Evolutionary conservation across 73 alveolate species (phyloP).

Genomic region (Stentor roeselii): DNA sequence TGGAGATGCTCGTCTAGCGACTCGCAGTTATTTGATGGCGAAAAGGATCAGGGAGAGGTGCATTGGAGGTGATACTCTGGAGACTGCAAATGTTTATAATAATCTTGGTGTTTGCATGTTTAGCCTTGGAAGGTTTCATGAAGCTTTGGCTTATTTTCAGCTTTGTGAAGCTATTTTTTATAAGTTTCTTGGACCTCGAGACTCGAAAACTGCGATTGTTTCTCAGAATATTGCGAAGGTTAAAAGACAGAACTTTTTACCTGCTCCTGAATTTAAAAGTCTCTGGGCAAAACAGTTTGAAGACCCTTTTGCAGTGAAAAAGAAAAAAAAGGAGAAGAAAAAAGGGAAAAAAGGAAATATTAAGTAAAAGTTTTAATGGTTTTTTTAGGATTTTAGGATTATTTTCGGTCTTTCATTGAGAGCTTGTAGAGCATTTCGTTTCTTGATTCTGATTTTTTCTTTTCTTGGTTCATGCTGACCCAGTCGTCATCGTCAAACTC

Average conservation of each 20-base stretch:
- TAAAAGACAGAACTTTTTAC: conserved; percentile 45
- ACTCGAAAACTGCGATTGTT: conserved; percentile 77
- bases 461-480: not conserved
- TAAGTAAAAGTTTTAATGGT: no score
- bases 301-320: conserved; percentile 78
- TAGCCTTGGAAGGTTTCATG: conserved; percentile 80
- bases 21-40: conserved; percentile 85
- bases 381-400: no score
- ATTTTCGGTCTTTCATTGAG: not conserved
- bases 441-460: not conserved
- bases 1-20: conserved; percentile 92
- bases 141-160: conserved; percentile 80
- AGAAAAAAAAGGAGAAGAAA: conserved; percentile 76
- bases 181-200: conserved; percentile 75
- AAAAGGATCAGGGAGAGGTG: conserved; percentile 95
- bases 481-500: not conserved
- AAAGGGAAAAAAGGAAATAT: conserved; percentile 24
- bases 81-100: conserved; percentile 97
- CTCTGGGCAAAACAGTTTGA: conserved; percentile 77
- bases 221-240: conserved; percentile 64
- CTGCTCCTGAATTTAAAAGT: conserved; percentile 55
- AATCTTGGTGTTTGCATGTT: conserved; percentile 93
- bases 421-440: not conserved
- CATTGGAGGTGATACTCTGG: conserved; percentile 97
- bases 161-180: conserved; percentile 81